A percentile compares a stretch with the other conserved stretches of the same genome.
Evolutionary conservation across 306 rosid genomes (phyloP).

Genomic region (Hippophae tibetana): DNA sequence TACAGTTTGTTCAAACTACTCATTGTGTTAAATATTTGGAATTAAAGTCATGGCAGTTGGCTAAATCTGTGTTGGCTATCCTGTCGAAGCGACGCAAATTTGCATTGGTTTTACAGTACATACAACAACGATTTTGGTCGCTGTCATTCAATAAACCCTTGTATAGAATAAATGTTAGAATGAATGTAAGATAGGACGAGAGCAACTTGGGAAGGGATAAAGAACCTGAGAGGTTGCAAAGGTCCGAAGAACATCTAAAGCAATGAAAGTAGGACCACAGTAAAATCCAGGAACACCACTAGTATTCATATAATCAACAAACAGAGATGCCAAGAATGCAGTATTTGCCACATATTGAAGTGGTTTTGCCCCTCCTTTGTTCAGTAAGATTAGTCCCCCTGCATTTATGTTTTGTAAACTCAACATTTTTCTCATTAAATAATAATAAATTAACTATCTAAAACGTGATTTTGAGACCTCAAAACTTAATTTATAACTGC

Average conservation of each 20-base stretch:
- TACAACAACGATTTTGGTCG: too few species aligned
- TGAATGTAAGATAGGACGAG: not conserved
- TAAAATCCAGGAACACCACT: constrained; percentile 42
- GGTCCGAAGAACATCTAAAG: constrained; percentile 19
- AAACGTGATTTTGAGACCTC: too few species aligned
- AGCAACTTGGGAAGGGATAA: not conserved
- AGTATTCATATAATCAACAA: constrained; percentile 48
- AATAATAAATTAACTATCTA: too few species aligned
- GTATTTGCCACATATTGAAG: constrained; percentile 58
- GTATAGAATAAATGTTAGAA: not conserved
- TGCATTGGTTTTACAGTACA: too few species aligned
- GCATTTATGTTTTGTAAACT: not conserved
- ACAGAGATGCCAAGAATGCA: constrained; percentile 55
- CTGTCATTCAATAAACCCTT: too few species aligned
- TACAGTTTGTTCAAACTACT: too few species aligned
- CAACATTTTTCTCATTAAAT: too few species aligned
- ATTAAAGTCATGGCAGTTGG: too few species aligned
- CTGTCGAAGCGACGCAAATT: too few species aligned
- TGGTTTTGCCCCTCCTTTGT: constrained; percentile 35
- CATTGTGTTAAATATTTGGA: too few species aligned
- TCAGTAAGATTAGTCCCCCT: constrained; percentile 59
- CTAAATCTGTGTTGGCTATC: too few species aligned
- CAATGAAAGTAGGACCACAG: constrained; percentile 32
- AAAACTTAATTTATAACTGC: too few species aligned
- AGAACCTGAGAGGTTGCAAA: constrained; percentile 61